phyloP scores from a whole-genome alignment of 2,329 filamentous ascomycete genomes.

The Aureobasidium vineae region DNA sequence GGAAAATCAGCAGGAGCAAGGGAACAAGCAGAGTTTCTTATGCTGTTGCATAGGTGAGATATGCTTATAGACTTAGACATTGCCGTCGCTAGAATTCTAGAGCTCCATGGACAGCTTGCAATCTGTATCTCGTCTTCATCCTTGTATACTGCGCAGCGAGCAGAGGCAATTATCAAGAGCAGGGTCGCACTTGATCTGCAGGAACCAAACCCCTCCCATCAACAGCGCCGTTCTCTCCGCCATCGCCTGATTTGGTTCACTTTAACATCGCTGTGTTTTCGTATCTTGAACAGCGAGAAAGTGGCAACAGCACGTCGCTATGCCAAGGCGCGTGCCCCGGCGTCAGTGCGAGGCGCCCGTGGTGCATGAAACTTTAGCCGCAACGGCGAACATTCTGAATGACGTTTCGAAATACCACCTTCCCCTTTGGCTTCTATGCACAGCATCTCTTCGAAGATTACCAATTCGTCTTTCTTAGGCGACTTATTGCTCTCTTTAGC shows the following conservation, averaged over 20 bases:
- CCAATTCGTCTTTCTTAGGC: no score
- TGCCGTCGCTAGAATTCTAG: neutral
- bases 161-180: neutral
- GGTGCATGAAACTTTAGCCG: constrained; percentile 16
- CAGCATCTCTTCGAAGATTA: no score
- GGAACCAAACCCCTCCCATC: neutral
- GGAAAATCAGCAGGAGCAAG: constrained; percentile 65
- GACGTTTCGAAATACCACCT: constrained; percentile 6
- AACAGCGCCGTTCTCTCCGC: neutral
- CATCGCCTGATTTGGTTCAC: neutral
- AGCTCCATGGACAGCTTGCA: neutral
- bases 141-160: neutral
- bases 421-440: neutral
- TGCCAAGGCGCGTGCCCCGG: neutral
- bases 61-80: neutral
- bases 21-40: constrained; percentile 58
- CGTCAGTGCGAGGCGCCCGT: neutral
- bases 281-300: neutral
- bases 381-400: neutral
- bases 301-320: neutral
- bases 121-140: neutral
- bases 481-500: neutral
- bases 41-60: constrained; percentile 14
- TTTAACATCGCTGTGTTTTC: neutral
- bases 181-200: neutral